Conservation (phyloP, 495 filamentous ascomycete species). For the Pyrenopolyporus hunteri region DNA sequence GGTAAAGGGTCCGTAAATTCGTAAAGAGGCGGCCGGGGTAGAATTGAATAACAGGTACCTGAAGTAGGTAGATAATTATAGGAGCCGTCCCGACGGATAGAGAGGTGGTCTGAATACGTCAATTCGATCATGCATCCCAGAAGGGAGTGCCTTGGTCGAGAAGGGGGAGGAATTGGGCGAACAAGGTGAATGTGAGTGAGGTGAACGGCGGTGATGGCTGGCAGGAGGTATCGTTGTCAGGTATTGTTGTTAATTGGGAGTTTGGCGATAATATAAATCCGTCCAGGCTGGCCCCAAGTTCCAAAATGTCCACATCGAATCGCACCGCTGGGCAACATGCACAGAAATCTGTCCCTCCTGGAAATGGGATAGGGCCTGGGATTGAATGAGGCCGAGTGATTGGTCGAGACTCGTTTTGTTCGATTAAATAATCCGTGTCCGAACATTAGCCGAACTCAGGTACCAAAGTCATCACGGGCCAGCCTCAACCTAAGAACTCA, state of each 20-base stretch:
- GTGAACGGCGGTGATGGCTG: slow-evolving; percentile 10
- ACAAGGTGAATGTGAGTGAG: too few species aligned
- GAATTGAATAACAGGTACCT: slow-evolving; percentile 23
- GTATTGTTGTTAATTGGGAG: slow-evolving; percentile 7
- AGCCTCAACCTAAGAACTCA: slow-evolving; percentile 21
- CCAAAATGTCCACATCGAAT: too few species aligned
- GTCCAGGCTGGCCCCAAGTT: slow-evolving; percentile 31
- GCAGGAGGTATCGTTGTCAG: too few species aligned
- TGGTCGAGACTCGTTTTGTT: slow-evolving; percentile 6
- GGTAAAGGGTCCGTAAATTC: neutral
- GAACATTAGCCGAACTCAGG: slow-evolving; percentile 18
- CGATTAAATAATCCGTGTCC: slow-evolving; percentile 32
- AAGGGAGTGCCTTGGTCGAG: neutral
- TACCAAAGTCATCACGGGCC: neutral
- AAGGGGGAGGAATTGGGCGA: too few species aligned
- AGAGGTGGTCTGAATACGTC: slow-evolving; percentile 25
- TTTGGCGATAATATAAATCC: slow-evolving; percentile 26
- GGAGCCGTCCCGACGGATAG: slow-evolving; percentile 16
- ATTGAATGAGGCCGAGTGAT: slow-evolving; percentile 5
- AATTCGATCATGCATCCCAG: slow-evolving; percentile 40
- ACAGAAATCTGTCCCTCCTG: slow-evolving; percentile 46
- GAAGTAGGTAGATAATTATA: too few species aligned
- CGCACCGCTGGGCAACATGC: too few species aligned
- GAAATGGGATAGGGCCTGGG: slow-evolving; percentile 28
- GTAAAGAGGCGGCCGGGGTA: slow-evolving; percentile 7